Evolutionary conservation across 2,329 filamentous ascomycete genomes (phyloP).

Genomic region (Hortaea werneckii): DNA sequence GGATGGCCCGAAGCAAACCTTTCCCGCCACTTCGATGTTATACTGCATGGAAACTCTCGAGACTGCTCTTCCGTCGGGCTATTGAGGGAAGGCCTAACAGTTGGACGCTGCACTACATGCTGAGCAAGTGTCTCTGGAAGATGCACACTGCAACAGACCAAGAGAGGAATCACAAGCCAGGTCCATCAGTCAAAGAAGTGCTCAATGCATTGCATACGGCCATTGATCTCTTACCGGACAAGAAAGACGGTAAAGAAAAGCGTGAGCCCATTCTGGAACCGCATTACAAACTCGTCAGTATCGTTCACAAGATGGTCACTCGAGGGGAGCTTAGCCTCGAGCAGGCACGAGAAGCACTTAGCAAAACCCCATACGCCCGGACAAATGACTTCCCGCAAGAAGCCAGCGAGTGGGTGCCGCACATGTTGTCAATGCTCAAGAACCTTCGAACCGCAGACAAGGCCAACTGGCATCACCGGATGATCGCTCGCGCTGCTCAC

Average conservation of each 20-base stretch:
- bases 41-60: conserved; percentile 55
- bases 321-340: conserved; percentile 30
- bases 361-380: conserved; percentile 46
- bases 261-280: conserved; percentile 77
- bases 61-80: conserved; percentile 50
- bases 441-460: conserved; percentile 63
- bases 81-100: conserved; percentile 48
- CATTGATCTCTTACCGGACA: conserved; percentile 48
- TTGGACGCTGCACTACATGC: conserved; percentile 60
- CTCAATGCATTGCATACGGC: conserved; percentile 49
- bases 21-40: conserved; percentile 50
- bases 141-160: conserved; percentile 43
- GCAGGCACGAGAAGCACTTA: conserved; percentile 41
- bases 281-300: conserved; percentile 79
- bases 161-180: conserved; percentile 11
- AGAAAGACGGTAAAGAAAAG: conserved; percentile 47
- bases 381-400: conserved; percentile 39
- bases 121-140: conserved; percentile 64
- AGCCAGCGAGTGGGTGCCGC: conserved; percentile 46
- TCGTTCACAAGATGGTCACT: conserved; percentile 70
- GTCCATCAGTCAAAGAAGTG: conserved; percentile 35
- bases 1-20: conserved; percentile 46
- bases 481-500: conserved; percentile 63
- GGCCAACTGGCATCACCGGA: conserved; percentile 89
- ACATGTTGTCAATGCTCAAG: conserved; percentile 53